Evolutionary conservation across 202 grass and related monocot genomes (phyloP).

Genomic region (Elaeis oleifera): DNA sequence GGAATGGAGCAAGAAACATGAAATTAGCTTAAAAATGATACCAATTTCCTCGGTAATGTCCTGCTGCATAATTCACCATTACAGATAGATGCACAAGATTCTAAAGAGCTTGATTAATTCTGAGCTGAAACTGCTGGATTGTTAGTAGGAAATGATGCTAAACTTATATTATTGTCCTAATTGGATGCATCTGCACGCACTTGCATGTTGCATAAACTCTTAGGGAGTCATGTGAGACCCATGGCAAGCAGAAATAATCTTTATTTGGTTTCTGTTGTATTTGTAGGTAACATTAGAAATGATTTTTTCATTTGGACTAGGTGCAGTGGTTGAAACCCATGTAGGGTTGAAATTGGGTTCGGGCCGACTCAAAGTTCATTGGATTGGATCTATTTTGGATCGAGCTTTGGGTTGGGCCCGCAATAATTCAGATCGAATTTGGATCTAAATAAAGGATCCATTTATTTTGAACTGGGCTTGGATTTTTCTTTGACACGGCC

Average conservation of each 20-base stretch:
- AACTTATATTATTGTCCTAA: constrained; percentile 36
- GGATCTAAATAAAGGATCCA: no score
- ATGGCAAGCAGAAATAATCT: constrained; percentile 86
- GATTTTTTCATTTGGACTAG: constrained; percentile 56
- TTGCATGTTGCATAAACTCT: constrained; percentile 80
- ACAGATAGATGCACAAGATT: no score
- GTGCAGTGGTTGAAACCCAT: not conserved
- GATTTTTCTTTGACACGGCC: no score
- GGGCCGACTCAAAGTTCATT: no score
- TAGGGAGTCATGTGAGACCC: constrained; percentile 67
- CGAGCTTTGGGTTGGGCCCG: no score
- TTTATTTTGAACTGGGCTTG: no score
- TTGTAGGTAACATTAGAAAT: constrained; percentile 96
- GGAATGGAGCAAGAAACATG: no score
- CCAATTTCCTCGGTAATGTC: no score
- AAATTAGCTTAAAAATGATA: no score
- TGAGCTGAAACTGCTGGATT: constrained; percentile 57
- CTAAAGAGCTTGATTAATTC: constrained; percentile 27
- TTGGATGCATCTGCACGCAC: constrained; percentile 20
- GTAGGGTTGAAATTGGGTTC: constrained; percentile 15
- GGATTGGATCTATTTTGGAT: no score
- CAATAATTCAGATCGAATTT: no score
- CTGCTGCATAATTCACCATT: no score
- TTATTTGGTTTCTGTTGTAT: constrained; percentile 56
- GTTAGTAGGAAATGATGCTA: constrained; percentile 13